Conservation (phyloP, 257 asterid species). For the Rhazya stricta region DNA sequence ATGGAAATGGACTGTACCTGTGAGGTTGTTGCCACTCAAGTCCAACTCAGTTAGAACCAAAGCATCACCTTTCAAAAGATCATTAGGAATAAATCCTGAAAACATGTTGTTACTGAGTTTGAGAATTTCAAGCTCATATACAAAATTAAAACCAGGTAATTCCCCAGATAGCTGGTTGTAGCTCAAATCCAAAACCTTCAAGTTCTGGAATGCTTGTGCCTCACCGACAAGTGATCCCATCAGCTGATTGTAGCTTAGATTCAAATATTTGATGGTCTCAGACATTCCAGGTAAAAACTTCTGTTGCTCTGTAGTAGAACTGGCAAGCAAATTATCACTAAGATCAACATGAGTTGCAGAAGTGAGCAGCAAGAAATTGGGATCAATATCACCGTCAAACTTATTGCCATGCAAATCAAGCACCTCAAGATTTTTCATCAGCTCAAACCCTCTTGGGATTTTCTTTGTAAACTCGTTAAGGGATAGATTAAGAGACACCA, state of each 20-base stretch:
- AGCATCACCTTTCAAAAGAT: constrained; percentile 84
- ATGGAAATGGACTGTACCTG: constrained; percentile 46
- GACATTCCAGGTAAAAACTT: constrained; percentile 52
- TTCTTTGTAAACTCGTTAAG: constrained; percentile 51
- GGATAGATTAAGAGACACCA: constrained; percentile 74
- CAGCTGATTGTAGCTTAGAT: constrained; percentile 71
- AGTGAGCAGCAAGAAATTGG: constrained; percentile 57
- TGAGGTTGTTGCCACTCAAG: constrained; percentile 75
- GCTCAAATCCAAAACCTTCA: constrained; percentile 88
- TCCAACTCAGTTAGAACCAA: constrained; percentile 71
- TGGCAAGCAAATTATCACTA: constrained; percentile 63
- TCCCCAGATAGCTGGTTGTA: constrained; percentile 84
- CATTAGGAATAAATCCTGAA: constrained; percentile 70
- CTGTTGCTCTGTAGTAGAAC: constrained; percentile 40
- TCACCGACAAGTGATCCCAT: constrained; percentile 66
- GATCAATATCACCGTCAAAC: constrained; percentile 75
- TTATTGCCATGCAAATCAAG: constrained; percentile 82
- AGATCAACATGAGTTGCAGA: constrained; percentile 73
- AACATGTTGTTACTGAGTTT: constrained; percentile 72
- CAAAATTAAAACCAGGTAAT: constrained; percentile 76
- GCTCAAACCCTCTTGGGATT: constrained; percentile 76
- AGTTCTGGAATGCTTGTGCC: constrained; percentile 58
- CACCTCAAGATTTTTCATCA: constrained; percentile 60
- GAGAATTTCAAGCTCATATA: constrained; percentile 77
- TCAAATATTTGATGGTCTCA: constrained; percentile 56